Base-by-base conservation (phyloP, 2,329 filamentous ascomycete species). In the Neonectria sp. region DNA sequence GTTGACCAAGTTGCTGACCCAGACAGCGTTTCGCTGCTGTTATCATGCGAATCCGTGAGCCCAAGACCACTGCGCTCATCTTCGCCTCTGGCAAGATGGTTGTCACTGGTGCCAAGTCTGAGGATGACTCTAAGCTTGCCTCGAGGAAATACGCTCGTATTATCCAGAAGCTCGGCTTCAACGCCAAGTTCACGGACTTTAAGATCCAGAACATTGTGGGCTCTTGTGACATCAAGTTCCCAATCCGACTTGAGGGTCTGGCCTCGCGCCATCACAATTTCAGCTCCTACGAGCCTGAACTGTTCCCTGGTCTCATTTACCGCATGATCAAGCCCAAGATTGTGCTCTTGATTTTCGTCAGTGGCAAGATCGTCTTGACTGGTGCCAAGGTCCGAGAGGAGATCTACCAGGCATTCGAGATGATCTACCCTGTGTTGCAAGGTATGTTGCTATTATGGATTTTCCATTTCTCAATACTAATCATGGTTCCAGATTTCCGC, bases 251-350 rank as follows among this genome's bases (percentile, higher is more conserved):
- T 66, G 96, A 98, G 82, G 96, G 96, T 84, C 86, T 99, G 80
- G 96, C 96, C 17, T 96, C 93, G 75, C 94, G 95, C 84, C 96
- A 99, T 89, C 95, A 98, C 88, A 97, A 97, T 86, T 99, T 98
- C 90, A 97, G 94, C 84, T 98, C 95, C 65, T 99, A 99, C 83
- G 96, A 99, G 83, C 96, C 96, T 74, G 96, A 99, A 81, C 83
- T 99, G 81, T 99, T 98, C 89, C 96, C 96, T 78, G 96, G 96
- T 90, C 91, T 99, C 59, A 99, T 99, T 85, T 99, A 99, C 85
- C 95, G 96, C 82, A 99, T 99, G 96, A 98, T 98, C 88, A 98
- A 98, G 88, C 96, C 96, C 24, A 98, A 98, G 91, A 97, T 98
- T 75, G 95, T 98, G 60, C 91, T 98, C 29, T 86, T 98, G 79